These are phyloP conservation scores for Chaetomiaceae sp. DNA, from an alignment of 2,329 filamentous ascomycete genomes.

Conservation along the genomic window DNA sequence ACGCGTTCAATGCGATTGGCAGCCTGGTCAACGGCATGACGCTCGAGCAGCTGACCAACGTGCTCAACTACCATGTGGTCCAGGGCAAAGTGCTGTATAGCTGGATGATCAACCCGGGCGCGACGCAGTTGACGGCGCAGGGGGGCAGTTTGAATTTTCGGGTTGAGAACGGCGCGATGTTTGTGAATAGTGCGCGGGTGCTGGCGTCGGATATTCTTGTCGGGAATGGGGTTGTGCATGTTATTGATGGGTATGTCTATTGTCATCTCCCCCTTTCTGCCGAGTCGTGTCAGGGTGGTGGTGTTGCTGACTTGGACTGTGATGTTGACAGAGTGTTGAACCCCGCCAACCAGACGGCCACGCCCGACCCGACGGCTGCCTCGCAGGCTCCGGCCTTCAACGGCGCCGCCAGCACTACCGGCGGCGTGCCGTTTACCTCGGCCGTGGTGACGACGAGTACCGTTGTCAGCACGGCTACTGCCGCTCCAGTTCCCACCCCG, in stretches of 20 bases:
- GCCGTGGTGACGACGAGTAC: constrained; percentile 32
- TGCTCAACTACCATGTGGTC: constrained; percentile 63
- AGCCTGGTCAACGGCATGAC: constrained; percentile 46
- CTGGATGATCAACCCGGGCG: constrained; percentile 29
- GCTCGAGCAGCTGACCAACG: constrained; percentile 42
- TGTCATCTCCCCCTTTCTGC: neutral
- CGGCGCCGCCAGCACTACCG: constrained; percentile 43
- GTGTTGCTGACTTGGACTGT: too few species aligned
- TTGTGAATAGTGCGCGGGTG: constrained; percentile 48
- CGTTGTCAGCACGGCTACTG: too few species aligned
- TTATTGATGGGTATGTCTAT: constrained; percentile 50
- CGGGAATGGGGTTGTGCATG: constrained; percentile 53
- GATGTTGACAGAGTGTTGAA: constrained; percentile 56
- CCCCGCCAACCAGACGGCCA: constrained; percentile 43
- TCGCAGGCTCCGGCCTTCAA: constrained; percentile 51
- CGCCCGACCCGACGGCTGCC: constrained; percentile 39
- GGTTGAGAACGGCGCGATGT: constrained; percentile 38
- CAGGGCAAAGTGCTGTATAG: constrained; percentile 52
- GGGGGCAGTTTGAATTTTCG: constrained; percentile 45
- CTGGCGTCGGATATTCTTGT: constrained; percentile 46
- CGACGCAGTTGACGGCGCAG: constrained; percentile 36
- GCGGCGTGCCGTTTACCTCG: constrained; percentile 51
- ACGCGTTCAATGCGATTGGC: constrained; percentile 55
- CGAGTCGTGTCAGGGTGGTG: too few species aligned
- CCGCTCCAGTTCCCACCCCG: neutral